Evolutionary conservation across 805 yeast genomes (phyloP), one percentile per base, ranked within the genome.

Genomic region (Monosporozyma aquatica): DNA sequence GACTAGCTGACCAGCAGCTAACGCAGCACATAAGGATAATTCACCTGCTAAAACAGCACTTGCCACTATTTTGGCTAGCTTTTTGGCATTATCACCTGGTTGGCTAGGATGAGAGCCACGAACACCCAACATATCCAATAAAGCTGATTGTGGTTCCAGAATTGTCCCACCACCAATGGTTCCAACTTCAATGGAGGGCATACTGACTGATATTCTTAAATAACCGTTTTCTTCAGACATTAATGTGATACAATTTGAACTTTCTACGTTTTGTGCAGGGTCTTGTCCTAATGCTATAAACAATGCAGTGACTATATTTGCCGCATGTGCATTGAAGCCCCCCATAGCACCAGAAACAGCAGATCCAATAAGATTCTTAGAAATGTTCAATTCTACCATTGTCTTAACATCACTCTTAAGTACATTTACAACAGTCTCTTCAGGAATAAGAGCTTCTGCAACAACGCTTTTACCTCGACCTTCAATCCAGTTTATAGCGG

Each of bases 101-200:
- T 72, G 76, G 4, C 89, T 80, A 29, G 95, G 83, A 62, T 89
- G 95, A 4, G 99, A 97, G 3, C 99, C 99, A 54, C 84, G 79
- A 37, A 92, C 95, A 29, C 97, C 97, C 48, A 92, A 72, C 51
- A 92, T 69, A 55, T 92, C 97, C 46, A 92, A 72, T 95, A 92
- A 87, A 18, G 97, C 86, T 40, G 89, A 84, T 68, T 92, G 99
- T 33, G 99, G 97, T 59, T 85, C 97, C 56, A 92, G 75, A 49
- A 92, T 85, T 3, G 99, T 92, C 60, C 99, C 99, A 50, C 99
- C 99, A 44, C 98, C 98, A 64, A 92, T 87, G 2, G 99, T 92
- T 50, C 99, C 99, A 36, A 92, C 98, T 68, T 92, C 99, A 54
- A 92, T 87, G 23, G 94, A 86, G 24, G 99, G 99, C 99, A 92